phyloP scores from a whole-genome alignment of 106 monocot genomes.

The Dioscorea alata region DNA sequence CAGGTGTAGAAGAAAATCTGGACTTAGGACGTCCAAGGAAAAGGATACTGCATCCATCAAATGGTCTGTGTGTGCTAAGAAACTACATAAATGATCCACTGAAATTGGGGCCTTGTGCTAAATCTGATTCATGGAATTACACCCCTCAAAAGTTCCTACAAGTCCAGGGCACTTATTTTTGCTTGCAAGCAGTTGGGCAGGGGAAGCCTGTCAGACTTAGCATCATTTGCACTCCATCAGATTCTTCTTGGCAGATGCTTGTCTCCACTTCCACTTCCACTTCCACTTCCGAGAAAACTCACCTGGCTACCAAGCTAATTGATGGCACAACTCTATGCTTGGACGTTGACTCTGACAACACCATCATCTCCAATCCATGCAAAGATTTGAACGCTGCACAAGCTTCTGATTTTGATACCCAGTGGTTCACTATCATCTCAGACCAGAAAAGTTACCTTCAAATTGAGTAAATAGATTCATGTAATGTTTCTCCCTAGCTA shows the following conservation, averaged over 20 bases:
- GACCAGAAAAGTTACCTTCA: no score
- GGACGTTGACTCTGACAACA: slow-evolving; percentile 10
- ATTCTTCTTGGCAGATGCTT: slow-evolving; percentile 13
- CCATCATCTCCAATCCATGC: slow-evolving; percentile 20
- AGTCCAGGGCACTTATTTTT: slow-evolving; percentile 21
- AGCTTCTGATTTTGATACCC: slow-evolving; percentile 1
- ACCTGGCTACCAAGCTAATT: slow-evolving; percentile 8
- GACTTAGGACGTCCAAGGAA: slow-evolving; percentile 4
- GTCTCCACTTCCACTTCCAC: no score
- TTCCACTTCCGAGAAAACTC: slow-evolving; percentile 9
- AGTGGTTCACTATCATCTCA: slow-evolving; percentile 15
- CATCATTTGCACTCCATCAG: slow-evolving; percentile 16
- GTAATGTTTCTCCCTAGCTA: no score
- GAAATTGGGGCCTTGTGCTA: slow-evolving; percentile 15
- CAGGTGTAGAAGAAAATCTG: slow-evolving; percentile 3
- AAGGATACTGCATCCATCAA: slow-evolving; percentile 24
- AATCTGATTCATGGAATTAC: slow-evolving; percentile 21
- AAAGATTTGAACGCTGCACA: not conserved
- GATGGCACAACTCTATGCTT: slow-evolving; percentile 22
- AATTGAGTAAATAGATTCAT: no score
- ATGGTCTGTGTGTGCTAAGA: slow-evolving; percentile 21
- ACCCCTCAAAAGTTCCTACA: slow-evolving; percentile 22
- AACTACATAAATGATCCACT: slow-evolving; percentile 5
- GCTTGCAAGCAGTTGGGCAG: slow-evolving; percentile 14
- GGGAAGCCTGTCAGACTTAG: slow-evolving; percentile 17